Conservation (phyloP, 78 protist genomes). For the Dictyostelium brefeldianum region DNA sequence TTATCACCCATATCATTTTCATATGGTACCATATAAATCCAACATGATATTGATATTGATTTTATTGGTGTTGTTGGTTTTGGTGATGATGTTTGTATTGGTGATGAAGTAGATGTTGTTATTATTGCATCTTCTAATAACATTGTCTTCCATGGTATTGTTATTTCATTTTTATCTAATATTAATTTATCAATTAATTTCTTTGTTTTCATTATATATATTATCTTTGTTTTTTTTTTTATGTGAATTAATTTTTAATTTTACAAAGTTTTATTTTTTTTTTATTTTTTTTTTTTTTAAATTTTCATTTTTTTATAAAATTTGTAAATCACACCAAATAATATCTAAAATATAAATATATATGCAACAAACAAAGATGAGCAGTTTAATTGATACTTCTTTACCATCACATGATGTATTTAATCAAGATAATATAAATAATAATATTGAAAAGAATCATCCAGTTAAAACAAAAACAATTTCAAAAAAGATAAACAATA, state of each 20-base stretch:
- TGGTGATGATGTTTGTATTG: not conserved
- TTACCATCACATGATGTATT: not conserved
- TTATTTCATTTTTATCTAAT: not conserved
- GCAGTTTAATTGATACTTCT: slow-evolving; percentile 11
- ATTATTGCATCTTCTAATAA: not conserved
- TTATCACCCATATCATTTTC: not conserved
- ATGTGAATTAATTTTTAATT: not conserved
- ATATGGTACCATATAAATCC: not conserved
- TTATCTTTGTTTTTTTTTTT: not conserved
- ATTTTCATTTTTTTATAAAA: not conserved
- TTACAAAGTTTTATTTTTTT: not conserved
- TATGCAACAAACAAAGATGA: not conserved
- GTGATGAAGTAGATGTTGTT: not conserved
- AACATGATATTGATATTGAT: not conserved
- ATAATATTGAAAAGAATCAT: slow-evolving; percentile 4
- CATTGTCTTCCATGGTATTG: not conserved
- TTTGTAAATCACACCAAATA: not conserved
- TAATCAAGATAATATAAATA: not conserved
- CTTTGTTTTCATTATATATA: not conserved
- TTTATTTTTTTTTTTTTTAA: not conserved
- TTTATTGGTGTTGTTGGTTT: not conserved
- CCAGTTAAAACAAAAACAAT: slow-evolving; percentile 40
- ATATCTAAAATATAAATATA: not conserved
- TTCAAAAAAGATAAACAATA: slow-evolving; percentile 19
- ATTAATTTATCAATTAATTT: not conserved